These are phyloP conservation scores for Termitomyces sp. DNA, from an alignment of 768 basidiomycete genomes.

Conservation along the genomic window DNA sequence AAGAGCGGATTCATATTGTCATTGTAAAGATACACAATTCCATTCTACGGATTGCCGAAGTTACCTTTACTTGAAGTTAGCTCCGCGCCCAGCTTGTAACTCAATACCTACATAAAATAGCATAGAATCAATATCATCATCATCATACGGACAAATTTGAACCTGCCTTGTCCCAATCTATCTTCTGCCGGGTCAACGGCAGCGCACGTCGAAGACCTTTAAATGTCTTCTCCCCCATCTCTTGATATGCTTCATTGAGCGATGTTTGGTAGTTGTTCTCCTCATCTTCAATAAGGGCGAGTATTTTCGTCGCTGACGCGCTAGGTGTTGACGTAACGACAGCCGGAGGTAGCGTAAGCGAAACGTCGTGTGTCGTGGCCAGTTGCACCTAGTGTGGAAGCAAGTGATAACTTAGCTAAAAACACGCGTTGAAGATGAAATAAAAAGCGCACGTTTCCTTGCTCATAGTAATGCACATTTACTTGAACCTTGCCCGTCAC, in stretches of 20 bases:
- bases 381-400: conserved; percentile 74
- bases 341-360: conserved; percentile 57
- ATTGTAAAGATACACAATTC: neutral
- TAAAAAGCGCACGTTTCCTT: conserved; percentile 70
- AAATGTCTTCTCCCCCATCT: conserved; percentile 93
- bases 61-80: conserved; percentile 59
- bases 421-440: neutral
- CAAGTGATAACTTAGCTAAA: neutral
- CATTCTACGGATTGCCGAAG: conserved; percentile 30
- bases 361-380: conserved; percentile 62
- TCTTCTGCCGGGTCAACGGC: conserved; percentile 87
- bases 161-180: conserved; percentile 91
- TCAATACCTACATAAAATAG: conserved; percentile 30
- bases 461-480: conserved; percentile 96
- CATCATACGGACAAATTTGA: neutral
- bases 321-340: conserved; percentile 45
- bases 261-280: conserved; percentile 75
- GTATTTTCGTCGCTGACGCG: conserved; percentile 59
- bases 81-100: conserved; percentile 76
- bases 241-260: conserved; percentile 76
- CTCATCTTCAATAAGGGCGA: conserved; percentile 78
- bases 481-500: conserved; percentile 71
- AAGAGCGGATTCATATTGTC: neutral
- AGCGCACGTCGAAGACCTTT: conserved; percentile 85
- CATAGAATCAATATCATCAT: neutral